Evolutionary conservation across 192 early-diverging fungal genomes (phyloP), one percentile per base, ranked within the genome.

Genomic region (Mortierella alpina): DNA sequence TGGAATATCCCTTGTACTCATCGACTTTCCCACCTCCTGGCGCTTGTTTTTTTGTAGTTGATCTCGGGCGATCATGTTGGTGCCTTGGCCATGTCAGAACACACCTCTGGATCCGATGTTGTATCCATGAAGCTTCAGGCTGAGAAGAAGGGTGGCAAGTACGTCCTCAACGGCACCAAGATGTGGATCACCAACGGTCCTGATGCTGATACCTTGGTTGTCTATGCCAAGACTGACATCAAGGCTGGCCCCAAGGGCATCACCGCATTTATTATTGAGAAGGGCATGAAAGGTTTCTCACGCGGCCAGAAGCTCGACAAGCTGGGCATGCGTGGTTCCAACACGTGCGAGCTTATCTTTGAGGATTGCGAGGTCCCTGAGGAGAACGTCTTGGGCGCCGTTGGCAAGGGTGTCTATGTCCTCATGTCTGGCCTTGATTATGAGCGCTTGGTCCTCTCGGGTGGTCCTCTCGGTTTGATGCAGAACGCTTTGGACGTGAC

Each of bases 161-260:
- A 96, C 78, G 82, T 96, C 13, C 72, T 96, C 52, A 96, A 96
- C 80, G 95, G 95, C 0, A 95, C 90, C 73, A 97, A 97, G 86
- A 91, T 96, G 86, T 98, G 97, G 97, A 98, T 98, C 84, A 98
- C 97, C 47, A 98, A 98, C 85, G 95, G 93, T 9, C 95, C 94
- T 13, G 96, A 96, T 83, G 94, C 95, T 22, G 88, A 97, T 72
- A 91, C 92, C 6, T 76, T 98, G 53, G 93, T 98, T 14, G 95
- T 97, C 12, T 98, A 97, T 75, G 95, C 95, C 39, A 98, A 97
- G 86, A 97, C 96, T 4, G 86, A 93, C 59, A 64, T 86, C 54
- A 85, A 90, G 14, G 89, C 92, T n/a, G 94, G 94, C 6, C 91
- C 95, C 40, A 90, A 89, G 64, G 94, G 95, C 45, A 96, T 98